Conservation (phyloP, 192 early-diverging fungal genomes). For the Entophlyctis helioformis region DNA sequence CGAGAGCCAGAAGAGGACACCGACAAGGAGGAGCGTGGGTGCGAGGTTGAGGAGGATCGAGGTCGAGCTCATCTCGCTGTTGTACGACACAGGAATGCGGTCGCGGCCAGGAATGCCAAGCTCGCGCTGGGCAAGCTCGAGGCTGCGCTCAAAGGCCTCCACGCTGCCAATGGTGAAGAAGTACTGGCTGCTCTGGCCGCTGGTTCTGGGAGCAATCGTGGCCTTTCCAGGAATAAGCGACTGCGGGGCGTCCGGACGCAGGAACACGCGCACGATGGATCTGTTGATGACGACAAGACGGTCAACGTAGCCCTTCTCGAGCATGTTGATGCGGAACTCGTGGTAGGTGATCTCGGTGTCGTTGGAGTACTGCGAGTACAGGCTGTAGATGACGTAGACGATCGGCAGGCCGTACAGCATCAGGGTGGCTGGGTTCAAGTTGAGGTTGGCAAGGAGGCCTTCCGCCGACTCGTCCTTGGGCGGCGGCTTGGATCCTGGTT, state of each 20-base stretch:
- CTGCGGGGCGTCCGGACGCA: slow-evolving; percentile 53
- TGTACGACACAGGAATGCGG: slow-evolving; percentile 86
- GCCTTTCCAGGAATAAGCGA: slow-evolving; percentile 1
- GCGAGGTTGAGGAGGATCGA: slow-evolving; percentile 79
- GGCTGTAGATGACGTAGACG: slow-evolving; percentile 14
- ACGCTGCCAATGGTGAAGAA: slow-evolving; percentile 89
- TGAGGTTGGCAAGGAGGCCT: slow-evolving; percentile 10
- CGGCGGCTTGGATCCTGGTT: no score
- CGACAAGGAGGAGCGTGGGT: slow-evolving; percentile 83
- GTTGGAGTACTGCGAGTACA: slow-evolving; percentile 6
- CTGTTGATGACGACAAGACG: slow-evolving; percentile 81
- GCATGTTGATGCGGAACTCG: slow-evolving; percentile 76
- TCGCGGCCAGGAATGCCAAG: slow-evolving; percentile 80
- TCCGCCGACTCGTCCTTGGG: slow-evolving; percentile 5
- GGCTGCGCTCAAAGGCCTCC: slow-evolving; percentile 85
- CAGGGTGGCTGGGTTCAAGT: slow-evolving; percentile 18
- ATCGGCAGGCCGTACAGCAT: slow-evolving; percentile 18
- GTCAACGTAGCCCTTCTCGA: slow-evolving; percentile 89
- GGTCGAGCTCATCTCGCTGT: slow-evolving; percentile 61
- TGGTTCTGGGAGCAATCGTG: slow-evolving; percentile 1
- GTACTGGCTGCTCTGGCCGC: slow-evolving; percentile 24
- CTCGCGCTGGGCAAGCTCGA: slow-evolving; percentile 82
- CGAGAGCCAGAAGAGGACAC: slow-evolving; percentile 78
- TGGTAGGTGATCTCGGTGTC: slow-evolving; percentile 75
- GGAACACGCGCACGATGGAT: slow-evolving; percentile 66